Percentiles rank a stretch among this genome's conserved stretches.
These are phyloP conservation scores for Nepenthes mirabilis DNA, from an alignment of 148 eudicot genomes.

Conservation along the genomic window DNA sequence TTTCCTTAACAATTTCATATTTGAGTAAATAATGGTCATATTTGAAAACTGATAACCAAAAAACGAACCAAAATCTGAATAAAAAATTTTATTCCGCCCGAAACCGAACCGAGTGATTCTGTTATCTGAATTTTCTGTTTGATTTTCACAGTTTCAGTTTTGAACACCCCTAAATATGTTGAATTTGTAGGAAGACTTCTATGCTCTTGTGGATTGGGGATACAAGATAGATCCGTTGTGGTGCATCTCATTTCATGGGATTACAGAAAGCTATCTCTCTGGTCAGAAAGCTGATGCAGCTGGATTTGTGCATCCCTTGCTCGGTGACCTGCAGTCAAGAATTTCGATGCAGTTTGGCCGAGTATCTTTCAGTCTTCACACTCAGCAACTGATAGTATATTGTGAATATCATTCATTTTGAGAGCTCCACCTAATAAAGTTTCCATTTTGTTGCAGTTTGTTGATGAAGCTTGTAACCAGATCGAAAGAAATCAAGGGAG, in stretches of 20 bases:
- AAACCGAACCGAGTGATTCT: no score
- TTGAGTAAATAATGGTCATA: no score
- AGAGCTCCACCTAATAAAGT: background rate
- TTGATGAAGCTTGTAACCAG: constrained; percentile 84
- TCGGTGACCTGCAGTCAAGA: constrained; percentile 79
- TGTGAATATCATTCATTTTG: background rate
- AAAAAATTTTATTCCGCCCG: no score
- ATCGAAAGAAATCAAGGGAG: constrained; percentile 75
- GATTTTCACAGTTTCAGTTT: no score
- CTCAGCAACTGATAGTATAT: background rate
- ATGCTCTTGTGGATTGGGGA: constrained; percentile 94
- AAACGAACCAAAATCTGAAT: no score
- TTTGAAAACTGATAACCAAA: no score
- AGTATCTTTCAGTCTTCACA: constrained; percentile 26
- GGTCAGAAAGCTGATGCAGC: constrained; percentile 91
- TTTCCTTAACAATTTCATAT: no score
- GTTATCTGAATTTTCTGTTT: no score
- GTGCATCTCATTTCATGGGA: constrained; percentile 88
- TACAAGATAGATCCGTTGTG: constrained; percentile 90
- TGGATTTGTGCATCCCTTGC: constrained; percentile 81
- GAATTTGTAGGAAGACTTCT: constrained; percentile 70
- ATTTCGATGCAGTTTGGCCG: constrained; percentile 62
- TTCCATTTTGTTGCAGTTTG: constrained; percentile 39
- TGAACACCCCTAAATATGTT: background rate
- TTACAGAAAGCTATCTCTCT: constrained; percentile 68